These are phyloP conservation scores for Chlorophyllum brunneum DNA, from an alignment of 768 basidiomycete species.

Conservation along the genomic window DNA sequence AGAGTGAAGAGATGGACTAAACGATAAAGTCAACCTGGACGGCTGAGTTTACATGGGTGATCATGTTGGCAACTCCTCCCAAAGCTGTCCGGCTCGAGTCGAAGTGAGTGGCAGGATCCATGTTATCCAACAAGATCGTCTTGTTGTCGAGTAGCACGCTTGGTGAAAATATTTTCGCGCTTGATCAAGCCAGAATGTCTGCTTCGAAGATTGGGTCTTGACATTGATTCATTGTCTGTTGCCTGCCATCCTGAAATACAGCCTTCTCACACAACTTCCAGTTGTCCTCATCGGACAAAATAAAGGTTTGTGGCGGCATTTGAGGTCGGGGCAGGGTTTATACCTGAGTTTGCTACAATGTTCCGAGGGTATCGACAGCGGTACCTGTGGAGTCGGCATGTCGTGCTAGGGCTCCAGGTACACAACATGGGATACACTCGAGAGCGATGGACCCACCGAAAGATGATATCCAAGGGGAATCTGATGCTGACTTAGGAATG, in stretches of 20 bases:
- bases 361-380: conserved; percentile 14
- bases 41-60: conserved; percentile 12
- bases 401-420: too few species aligned
- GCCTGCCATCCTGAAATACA: conserved; percentile 20
- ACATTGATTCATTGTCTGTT: conserved; percentile 22
- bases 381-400: conserved; percentile 13
- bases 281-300: conserved; percentile 21
- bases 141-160: conserved; percentile 15
- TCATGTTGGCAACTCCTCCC: conserved; percentile 19
- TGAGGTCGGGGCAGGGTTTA: conserved; percentile 20
- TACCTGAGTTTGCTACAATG: conserved; percentile 15
- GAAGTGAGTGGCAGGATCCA: conserved; percentile 19
- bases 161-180: conserved; percentile 22
- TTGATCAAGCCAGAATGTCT: conserved; percentile 26
- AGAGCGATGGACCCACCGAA: too few species aligned
- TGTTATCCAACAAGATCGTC: conserved; percentile 18
- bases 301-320: conserved; percentile 17
- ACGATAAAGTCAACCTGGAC: conserved; percentile 21
- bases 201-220: conserved; percentile 4
- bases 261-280: conserved; percentile 21
- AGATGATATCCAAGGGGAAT: too few species aligned
- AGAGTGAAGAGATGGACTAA: conserved; percentile 6
- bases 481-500: too few species aligned
- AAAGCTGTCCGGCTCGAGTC: conserved; percentile 20
- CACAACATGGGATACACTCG: too few species aligned